Evolutionary conservation across 208 protist species (phyloP).

Genomic region (Herpetomonas samuelpessoai): DNA sequence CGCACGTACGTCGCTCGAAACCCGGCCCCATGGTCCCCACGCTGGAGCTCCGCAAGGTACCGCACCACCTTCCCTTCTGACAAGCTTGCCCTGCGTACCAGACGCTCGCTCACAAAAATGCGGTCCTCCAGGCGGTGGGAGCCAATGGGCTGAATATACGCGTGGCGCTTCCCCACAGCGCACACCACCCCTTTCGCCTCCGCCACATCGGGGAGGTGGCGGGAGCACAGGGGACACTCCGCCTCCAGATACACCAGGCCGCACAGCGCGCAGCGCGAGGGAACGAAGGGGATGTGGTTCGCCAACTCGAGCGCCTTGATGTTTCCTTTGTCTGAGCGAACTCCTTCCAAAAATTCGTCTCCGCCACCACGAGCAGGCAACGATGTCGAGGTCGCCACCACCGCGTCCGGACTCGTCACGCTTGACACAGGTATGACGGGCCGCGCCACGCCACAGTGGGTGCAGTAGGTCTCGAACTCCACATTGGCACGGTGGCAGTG

Average conservation of each 20-base stretch:
- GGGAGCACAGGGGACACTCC: slow-evolving; percentile 61
- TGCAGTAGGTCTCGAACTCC: slow-evolving; percentile 80
- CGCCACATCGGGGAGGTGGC: slow-evolving; percentile 38
- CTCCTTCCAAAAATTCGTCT: no score
- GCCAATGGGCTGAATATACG: slow-evolving; percentile 61
- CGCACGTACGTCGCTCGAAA: slow-evolving; percentile 1
- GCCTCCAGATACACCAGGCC: slow-evolving; percentile 65
- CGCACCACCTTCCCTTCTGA: slow-evolving; percentile 9
- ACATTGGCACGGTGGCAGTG: slow-evolving; percentile 58
- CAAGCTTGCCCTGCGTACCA: background rate
- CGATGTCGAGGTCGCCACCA: background rate
- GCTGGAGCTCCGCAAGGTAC: slow-evolving; percentile 20
- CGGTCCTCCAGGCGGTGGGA: slow-evolving; percentile 38
- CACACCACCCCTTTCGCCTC: slow-evolving; percentile 52
- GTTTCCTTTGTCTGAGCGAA: no score
- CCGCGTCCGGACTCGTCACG: background rate
- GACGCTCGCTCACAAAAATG: slow-evolving; percentile 32
- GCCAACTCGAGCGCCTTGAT: no score
- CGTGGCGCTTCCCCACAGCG: slow-evolving; percentile 39
- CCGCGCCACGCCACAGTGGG: slow-evolving; percentile 52
- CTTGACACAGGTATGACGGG: slow-evolving; percentile 1
- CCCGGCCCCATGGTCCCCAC: background rate
- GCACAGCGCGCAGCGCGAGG: slow-evolving; percentile 59
- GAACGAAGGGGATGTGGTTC: slow-evolving; percentile 53
- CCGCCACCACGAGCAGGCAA: no score